A percentile compares a stretch with the other conserved stretches of the same genome.
phyloP scores from a whole-genome alignment of 2,329 filamentous ascomycete species.

The Colletotrichum sp. region DNA sequence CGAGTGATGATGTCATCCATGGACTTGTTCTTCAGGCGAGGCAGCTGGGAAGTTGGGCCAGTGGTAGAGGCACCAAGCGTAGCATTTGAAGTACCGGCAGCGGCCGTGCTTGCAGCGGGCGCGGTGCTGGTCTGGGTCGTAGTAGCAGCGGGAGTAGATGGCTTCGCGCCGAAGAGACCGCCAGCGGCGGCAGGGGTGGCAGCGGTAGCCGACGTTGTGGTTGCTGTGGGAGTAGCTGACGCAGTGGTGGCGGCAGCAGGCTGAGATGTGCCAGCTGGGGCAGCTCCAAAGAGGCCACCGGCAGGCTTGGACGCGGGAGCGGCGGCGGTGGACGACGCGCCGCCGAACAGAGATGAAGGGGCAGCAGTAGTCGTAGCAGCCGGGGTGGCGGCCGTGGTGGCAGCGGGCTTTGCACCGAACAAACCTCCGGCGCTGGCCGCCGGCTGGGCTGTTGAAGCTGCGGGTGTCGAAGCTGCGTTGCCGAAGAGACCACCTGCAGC shows the following conservation, averaged over 20 bases:
- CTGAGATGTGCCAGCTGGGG: constrained; percentile 31
- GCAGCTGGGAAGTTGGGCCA: constrained; percentile 83
- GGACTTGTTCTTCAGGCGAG: constrained; percentile 94
- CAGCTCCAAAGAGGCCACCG: constrained; percentile 34
- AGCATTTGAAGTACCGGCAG: constrained; percentile 33
- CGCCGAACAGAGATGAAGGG: constrained; percentile 36
- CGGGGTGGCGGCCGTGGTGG: constrained; percentile 33
- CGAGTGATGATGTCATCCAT: constrained; percentile 99
- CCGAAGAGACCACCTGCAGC: constrained; percentile 39
- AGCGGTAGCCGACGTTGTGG: constrained; percentile 30
- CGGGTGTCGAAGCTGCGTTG: constrained; percentile 42
- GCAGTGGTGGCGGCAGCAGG: constrained; percentile 36
- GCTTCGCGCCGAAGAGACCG: constrained; percentile 38
- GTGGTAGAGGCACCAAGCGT: constrained; percentile 74
- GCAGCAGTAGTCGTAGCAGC: constrained; percentile 31
- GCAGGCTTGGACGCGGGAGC: constrained; percentile 37
- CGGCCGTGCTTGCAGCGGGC: not conserved
- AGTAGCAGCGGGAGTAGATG: constrained; percentile 30
- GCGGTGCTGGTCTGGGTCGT: constrained; percentile 27
- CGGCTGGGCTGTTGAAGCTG: constrained; percentile 29
- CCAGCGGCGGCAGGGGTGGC: constrained; percentile 33
- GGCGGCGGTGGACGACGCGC: constrained; percentile 35
- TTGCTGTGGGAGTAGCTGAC: constrained; percentile 31
- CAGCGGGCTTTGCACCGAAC: constrained; percentile 27
- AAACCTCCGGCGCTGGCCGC: constrained; percentile 29